Evolutionary conservation across 805 yeast genomes (phyloP), one percentile per base, ranked within the genome.

Genomic region (Millerozyma acaciae): DNA sequence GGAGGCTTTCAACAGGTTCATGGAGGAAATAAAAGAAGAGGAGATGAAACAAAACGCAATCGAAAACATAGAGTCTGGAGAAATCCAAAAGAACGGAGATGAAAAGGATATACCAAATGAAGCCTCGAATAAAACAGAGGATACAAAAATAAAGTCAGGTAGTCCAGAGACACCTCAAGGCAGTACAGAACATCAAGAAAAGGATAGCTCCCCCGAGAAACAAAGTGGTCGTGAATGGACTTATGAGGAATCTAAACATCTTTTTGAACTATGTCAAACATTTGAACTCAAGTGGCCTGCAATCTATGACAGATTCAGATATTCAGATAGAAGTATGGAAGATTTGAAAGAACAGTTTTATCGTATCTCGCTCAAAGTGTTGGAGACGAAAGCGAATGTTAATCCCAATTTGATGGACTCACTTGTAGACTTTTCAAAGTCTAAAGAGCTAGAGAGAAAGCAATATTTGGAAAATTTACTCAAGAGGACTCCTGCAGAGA

Each of bases 401-500:
- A 62, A 63, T 33, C 68, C 70, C 2, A 54, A 57, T 2, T 53
- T 87, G 25, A 68, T 82, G 13, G 80, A 80, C 19, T 70, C 79
- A 17, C 68, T 93, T 49, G 70, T 62, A 27, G 54, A 78, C 14
- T 93, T 72, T 53, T 78, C 85, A 24, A 80, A 78, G 45, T 70
- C 72, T 5, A 78, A 76, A 43, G 98, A 93, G 55, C 39, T 72
- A 14, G 86, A 80, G 45, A 74, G 98, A 40, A 93, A 93, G 47
- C 75, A 75, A 32, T 90, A 90, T 51, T 60, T 93, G 28, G 80
- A 80, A 46, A 76, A 85, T 40, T 63, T 93, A 23, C 67, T 90
- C 26, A 78, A 78, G 22, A 68, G 99, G 45, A 78, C 90, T 2
- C 97, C 98, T 1, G 95, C 97, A 0, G 98, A 93, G 54, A 85